Base-by-base conservation (phyloP, 768 basidiomycete genomes). In the Mycena maculata region DNA sequence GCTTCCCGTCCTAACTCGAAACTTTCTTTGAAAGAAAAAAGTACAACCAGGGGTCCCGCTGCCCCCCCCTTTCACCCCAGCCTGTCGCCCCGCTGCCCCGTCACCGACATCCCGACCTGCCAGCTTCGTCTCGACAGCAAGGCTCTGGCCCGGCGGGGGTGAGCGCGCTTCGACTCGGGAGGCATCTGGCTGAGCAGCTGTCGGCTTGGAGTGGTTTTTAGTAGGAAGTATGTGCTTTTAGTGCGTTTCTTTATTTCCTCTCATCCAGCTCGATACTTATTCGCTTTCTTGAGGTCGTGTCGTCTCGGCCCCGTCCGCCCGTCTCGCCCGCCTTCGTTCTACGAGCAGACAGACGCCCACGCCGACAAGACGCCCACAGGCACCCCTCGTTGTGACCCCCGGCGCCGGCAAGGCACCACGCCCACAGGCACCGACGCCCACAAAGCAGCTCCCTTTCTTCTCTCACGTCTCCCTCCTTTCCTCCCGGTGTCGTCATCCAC, bases 111-210 rank as follows among this genome's bases (percentile, higher is more conserved):
- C n/a, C n/a, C n/a, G n/a, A n/a, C n/a, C n/a, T n/a, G n/a, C n/a
- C n/a, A n/a, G n/a, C n/a, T n/a, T n/a, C n/a, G n/a, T n/a, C n/a
- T n/a, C n/a, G n/a, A n/a, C 54, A 44, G 47, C 63, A 50, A 56
- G 54, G 50, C 48, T 31, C 54, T 15, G 54, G 27, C 54, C 33
- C 45, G 54, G n/a, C n/a, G n/a, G 36, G 44, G 53, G 52, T 13
- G 60, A 52, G 44, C 60, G 61, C 44, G 31, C 52, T 64, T 64
- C 63, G 55, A 57, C 55, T 57, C 63, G 63, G 4, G 63, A 50
- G 16, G 56, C 41, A 56, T 65, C 41, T 11, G 6, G 56, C n/a
- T 45, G 63, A 23, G 63, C 57, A 52, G 56, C 49, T 45, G 38
- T 52, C 8, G 44, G 56, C 7, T 25, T 57, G 30, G 56, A 58